These are phyloP conservation scores for Kurtzmaniella quercitrusa DNA, from an alignment of 1,139 yeast genomes.

Conservation along the genomic window DNA sequence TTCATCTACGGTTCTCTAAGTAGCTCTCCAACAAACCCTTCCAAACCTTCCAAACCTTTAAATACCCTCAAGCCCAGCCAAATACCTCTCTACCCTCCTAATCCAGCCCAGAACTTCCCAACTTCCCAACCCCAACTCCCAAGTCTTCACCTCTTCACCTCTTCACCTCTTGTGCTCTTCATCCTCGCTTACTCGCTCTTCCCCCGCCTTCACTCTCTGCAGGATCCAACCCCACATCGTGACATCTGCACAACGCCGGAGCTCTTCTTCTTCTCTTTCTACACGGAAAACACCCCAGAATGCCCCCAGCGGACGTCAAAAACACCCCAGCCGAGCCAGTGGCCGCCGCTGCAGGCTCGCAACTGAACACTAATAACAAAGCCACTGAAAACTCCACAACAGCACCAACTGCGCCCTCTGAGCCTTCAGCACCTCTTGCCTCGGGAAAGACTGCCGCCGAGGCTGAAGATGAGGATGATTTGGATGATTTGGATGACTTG, in stretches of 20 bases:
- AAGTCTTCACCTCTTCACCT: too few species aligned
- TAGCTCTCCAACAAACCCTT: too few species aligned
- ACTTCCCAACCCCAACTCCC: too few species aligned
- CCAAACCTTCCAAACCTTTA: too few species aligned
- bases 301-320: not conserved
- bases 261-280: not conserved
- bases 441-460: not conserved
- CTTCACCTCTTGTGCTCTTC: too few species aligned
- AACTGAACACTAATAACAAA: not conserved
- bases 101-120: too few species aligned
- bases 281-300: not conserved
- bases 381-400: not conserved
- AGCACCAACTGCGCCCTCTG: constrained; percentile 5
- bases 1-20: too few species aligned
- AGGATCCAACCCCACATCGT: not conserved
- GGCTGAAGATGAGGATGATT: constrained; percentile 43
- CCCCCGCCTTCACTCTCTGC: not conserved
- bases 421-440: constrained; percentile 5
- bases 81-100: too few species aligned
- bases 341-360: not conserved
- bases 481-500: constrained; percentile 72
- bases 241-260: not conserved
- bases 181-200: not conserved
- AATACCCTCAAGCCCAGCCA: too few species aligned
- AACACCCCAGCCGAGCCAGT: not conserved